phyloP scores from a whole-genome alignment of 805 yeast genomes.

The Pichia thaimueangensis region DNA sequence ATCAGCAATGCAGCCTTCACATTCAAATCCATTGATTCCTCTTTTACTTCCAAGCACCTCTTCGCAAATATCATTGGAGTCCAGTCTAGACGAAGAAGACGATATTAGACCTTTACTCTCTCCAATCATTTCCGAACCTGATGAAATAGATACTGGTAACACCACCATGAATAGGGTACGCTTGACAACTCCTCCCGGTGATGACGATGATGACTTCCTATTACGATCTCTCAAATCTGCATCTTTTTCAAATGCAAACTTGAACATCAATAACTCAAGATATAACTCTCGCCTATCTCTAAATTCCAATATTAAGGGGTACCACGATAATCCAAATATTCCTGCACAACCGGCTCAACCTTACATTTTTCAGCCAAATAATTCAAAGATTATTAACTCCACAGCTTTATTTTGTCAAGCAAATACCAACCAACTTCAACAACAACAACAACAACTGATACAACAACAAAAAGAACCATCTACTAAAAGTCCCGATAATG shows the following conservation, averaged over 20 bases:
- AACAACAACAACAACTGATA: not conserved
- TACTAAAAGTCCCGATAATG: not conserved
- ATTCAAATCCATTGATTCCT: not conserved
- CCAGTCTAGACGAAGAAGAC: not conserved
- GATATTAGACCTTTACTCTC: slow-evolving; percentile 7
- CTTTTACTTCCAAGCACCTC: not conserved
- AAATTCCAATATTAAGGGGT: slow-evolving; percentile 1
- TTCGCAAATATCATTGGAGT: not conserved
- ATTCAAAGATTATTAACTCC: not conserved
- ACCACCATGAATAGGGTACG: not conserved
- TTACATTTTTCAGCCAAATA: slow-evolving; percentile 4
- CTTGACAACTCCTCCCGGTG: slow-evolving; percentile 6
- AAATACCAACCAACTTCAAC: not conserved
- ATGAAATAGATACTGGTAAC: not conserved
- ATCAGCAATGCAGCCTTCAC: slow-evolving; percentile 1
- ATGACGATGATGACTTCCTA: slow-evolving; percentile 8
- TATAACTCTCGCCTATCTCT: slow-evolving; percentile 3
- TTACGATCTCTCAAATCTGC: slow-evolving; percentile 7
- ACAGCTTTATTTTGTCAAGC: not conserved
- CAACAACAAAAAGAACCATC: not conserved
- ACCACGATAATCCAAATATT: slow-evolving; percentile 6
- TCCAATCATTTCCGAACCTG: slow-evolving; percentile 9
- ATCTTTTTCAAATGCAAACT: slow-evolving; percentile 3
- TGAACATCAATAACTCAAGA: too few species aligned
- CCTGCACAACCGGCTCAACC: not conserved